Percentiles rank a stretch among this genome's conserved stretches.
Evolutionary conservation across 139 green algal genomes (phyloP).

Genomic region (Eudorina sp.): DNA sequence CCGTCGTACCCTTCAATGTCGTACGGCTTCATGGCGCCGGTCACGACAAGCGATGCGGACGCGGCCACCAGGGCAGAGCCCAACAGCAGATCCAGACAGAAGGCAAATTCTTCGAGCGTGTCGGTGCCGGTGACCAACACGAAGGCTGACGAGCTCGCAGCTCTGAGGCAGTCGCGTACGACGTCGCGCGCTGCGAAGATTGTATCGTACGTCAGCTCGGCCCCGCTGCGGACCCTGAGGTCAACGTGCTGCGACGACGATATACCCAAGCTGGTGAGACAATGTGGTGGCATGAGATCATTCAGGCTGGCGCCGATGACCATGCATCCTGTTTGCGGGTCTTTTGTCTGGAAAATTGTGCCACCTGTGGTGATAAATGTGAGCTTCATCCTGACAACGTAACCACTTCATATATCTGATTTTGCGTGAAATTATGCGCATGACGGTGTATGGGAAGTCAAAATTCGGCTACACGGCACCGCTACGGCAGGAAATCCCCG

Average conservation of each 20-base stretch:
- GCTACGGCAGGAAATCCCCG: no score
- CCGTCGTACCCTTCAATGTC: slow-evolving; percentile 53
- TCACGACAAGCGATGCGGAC: slow-evolving; percentile 23
- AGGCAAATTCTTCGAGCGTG: slow-evolving; percentile 61
- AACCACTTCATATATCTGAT: no score
- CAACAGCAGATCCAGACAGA: slow-evolving; percentile 53
- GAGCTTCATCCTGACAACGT: not conserved
- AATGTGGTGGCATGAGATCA: not conserved
- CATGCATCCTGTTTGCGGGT: slow-evolving; percentile 4
- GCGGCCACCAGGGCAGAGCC: not conserved
- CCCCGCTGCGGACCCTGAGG: slow-evolving; percentile 13
- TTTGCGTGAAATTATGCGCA: no score
- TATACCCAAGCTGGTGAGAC: not conserved
- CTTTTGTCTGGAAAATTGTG: slow-evolving; percentile 9
- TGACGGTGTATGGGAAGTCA: no score
- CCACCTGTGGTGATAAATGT: slow-evolving; percentile 8
- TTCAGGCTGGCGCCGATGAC: not conserved
- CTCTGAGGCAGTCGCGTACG: not conserved
- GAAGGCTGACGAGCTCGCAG: not conserved
- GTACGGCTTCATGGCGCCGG: slow-evolving; percentile 56
- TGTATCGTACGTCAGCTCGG: slow-evolving; percentile 36
- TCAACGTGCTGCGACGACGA: not conserved
- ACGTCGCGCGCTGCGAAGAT: slow-evolving; percentile 25
- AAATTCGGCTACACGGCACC: no score
- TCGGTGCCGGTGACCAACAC: slow-evolving; percentile 53